Evolutionary conservation across 2,329 filamentous ascomycete species (phyloP).

Genomic region (Septoria petroselini): DNA sequence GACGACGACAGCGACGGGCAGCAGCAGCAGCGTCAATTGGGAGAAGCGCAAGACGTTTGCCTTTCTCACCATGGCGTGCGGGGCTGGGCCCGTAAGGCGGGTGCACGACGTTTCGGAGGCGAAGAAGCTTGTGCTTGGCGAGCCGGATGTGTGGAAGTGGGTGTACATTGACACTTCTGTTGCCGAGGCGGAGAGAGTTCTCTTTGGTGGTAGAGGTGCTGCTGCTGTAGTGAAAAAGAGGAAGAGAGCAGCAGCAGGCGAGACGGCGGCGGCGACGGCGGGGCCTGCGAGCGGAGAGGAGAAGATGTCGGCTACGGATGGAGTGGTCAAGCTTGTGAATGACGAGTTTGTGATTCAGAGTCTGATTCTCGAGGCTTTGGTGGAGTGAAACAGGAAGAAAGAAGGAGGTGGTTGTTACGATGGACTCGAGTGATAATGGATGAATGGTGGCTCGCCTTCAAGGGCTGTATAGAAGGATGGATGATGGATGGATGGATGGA

Average conservation of each 20-base stretch:
- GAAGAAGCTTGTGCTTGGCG: slow-evolving; percentile 54
- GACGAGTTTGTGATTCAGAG: slow-evolving; percentile 92
- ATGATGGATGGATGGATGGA: neutral
- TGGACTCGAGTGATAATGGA: no score
- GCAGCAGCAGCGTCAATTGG: no score
- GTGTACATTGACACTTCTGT: slow-evolving; percentile 71
- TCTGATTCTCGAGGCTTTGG: slow-evolving; percentile 76
- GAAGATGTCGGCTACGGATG: slow-evolving; percentile 41
- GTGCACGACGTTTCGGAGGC: slow-evolving; percentile 67
- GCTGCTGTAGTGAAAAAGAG: slow-evolving; percentile 46
- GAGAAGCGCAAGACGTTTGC: slow-evolving; percentile 68
- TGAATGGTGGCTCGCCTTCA: no score
- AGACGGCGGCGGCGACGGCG: slow-evolving; percentile 3
- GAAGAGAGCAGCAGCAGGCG: no score
- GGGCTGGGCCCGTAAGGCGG: slow-evolving; percentile 63
- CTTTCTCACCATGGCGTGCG: slow-evolving; percentile 76
- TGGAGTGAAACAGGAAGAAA: slow-evolving; percentile 49
- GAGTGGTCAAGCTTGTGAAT: slow-evolving; percentile 64
- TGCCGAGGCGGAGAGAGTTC: slow-evolving; percentile 52
- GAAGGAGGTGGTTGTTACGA: no score
- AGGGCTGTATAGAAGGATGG: no score
- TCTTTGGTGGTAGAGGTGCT: slow-evolving; percentile 44
- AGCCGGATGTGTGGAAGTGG: slow-evolving; percentile 64
- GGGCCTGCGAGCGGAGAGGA: slow-evolving; percentile 23
- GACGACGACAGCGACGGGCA: no score